Base-by-base conservation (phyloP, 2,329 filamentous ascomycete genomes). In the Ilyonectria sp. region DNA sequence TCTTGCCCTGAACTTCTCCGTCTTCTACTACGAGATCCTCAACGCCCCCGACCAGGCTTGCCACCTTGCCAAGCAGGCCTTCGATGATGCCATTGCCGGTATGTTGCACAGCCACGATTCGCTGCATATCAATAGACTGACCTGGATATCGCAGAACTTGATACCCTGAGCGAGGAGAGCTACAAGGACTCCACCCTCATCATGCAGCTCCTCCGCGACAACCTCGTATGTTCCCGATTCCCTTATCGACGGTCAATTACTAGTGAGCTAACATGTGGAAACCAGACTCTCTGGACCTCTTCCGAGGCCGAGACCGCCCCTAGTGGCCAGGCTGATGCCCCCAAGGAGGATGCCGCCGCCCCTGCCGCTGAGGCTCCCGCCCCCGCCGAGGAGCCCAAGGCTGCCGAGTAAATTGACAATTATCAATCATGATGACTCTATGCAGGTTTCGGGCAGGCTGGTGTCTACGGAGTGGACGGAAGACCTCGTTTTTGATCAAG, bases 11-110 rank as follows among this genome's bases (percentile, higher is more conserved):
- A 98, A 98, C 92, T 98, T 98, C 91, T 98, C 95, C 74, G 95
- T 98, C 80, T 98, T 98, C 90, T 98, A 98, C 92, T 99, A 99
- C 85, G 96, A 99, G 91, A 99, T 98, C 83, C 89, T 98, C 80
- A 99, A 98, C 89, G 94, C 95, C 49, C 95, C 95, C 73, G 96
- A 98, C 84, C 95, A 97, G 87, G 95, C 95, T 80, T 98, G 95
- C 91, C 95, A 98, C 83, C 91, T 98, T 75, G 95, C 95, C 85
- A 98, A 98, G 91, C 95, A 98, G 89, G 95, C 96, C 57, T 98
- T 98, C 81, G 95, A 98, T 82, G 95, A 98, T 83, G 95, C 95
- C 79, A 98, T 98, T 83, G 95, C 95, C 80, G 95, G 63, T 66
- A 19, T 13, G 63, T 62, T 31, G n/a, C 15, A 7, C 7, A 15